Base-by-base conservation (phyloP, 1,139 yeast genomes). In the Geotrichum cucujoidarum region DNA sequence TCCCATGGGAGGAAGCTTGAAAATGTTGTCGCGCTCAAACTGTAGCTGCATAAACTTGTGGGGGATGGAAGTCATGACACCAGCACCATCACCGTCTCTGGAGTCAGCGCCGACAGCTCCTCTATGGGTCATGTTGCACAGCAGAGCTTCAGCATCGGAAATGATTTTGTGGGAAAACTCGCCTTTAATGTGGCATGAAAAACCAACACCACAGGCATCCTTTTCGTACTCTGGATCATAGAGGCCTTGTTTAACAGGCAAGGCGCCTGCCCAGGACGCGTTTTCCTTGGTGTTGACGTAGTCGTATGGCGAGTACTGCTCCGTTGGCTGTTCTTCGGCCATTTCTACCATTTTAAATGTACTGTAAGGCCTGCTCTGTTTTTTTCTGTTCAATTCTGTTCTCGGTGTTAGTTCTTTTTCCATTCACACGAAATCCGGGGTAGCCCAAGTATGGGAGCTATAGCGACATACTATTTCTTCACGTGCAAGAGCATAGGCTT, bases 181-280 rank as follows among this genome's bases (percentile, higher is more conserved):
- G 52, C 97, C 97, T 67, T 89, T 87, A 70, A 90, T 84, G 71
- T 90, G 89, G 68, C 97, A 88, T 42, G 95, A 87, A 70, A 92
- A 92, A 53, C 97, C 97, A 48, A 92, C 97, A 72, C 98, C 98
- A 76, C 98, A 92, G 43, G 97, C 96, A 64, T 92, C 98, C 64
- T 88, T 87, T 68, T 92, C 98, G 58, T 76, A 78, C 53, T 86
- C 95, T 3, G 97, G 98, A 67, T 92, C 87, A 68, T 92, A 92
- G 49, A 92, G 79, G 42, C 96, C 97, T 67, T 88, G 83, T 58
- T 83, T 81, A 40, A 79, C 76, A 39, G 98, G 97, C 55, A 90
- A 74, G 6, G 92, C 76, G 41, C 86, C 80, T 20, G 97, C 97
- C 97, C 97, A 92, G 10, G 95, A 83, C 60, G 72, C 79, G 73